Conservation (phyloP, 306 rosid species). For the Cucumis sativus region Cucumber_9930_V3 NC_026656.2:13051501-13052000, state of each 20-base stretch:
- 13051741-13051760: background rate
- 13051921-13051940: no score
- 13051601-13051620: background rate
- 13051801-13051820: no score
- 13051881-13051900: no score
- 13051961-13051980: no score
- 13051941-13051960: no score
- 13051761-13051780: background rate
- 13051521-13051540: background rate
- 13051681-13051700: conserved; percentile 5
- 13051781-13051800: background rate
- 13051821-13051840: no score
- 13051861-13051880: no score
- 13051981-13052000: no score
- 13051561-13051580: background rate
- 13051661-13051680: background rate
- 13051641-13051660: background rate
- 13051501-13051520: background rate
- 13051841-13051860: no score
- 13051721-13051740: background rate
- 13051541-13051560: background rate
- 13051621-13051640: conserved; percentile 4
- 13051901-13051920: no score
- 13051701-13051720: background rate
- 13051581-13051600: background rate